Evolutionary conservation across 2,329 filamentous ascomycete species (phyloP), one percentile per base, ranked within the genome.

Genomic region (Erysiphe neolycopersici): DNA sequence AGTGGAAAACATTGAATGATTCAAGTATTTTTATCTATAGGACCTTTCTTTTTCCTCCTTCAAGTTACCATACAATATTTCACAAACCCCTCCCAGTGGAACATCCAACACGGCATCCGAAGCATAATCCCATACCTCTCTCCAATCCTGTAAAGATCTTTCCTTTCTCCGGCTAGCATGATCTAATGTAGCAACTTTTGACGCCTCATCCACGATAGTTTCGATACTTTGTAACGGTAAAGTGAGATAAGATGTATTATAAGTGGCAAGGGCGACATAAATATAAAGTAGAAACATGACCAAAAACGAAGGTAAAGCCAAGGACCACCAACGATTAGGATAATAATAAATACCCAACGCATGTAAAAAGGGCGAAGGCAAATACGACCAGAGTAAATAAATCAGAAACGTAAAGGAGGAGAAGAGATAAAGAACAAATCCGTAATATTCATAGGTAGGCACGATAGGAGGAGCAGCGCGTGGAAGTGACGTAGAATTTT

Each of bases 391-490:
- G n/a, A 76, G 64, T 13, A 76, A 62, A 58, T 73, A 79, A 55
- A 71, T 67, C 56, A 79, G 64, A 58, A 95, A 95, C 1, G 74
- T 74, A 43, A 89, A 65, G 18, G 77, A 82, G 48, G 79, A 85
- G 56, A 87, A 82, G 35, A 98, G 69, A 63, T 98, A 95, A 42
- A 98, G 71, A 44, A 92, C 87, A 62, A 98, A 98, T 58, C 89
- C 89, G 59, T 95, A 95, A 70, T 95, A 98, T 59, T 98, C 89
- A 63, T 98, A 95, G 0, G 89, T 98, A n/a, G 89, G 89, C 2
- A 98, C 85, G 57, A 89, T 84, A 1, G 89, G 89, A 44, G 78
- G 78, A 1, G 84, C 85, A 45, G 83, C 78, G 19, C 19, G 19
- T 22, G 19, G 6, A 22, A 22, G 19, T 22, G 19, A 22, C 19